Base-by-base conservation (phyloP, 331 rosid species). In the Acacia concinna region DNA sequence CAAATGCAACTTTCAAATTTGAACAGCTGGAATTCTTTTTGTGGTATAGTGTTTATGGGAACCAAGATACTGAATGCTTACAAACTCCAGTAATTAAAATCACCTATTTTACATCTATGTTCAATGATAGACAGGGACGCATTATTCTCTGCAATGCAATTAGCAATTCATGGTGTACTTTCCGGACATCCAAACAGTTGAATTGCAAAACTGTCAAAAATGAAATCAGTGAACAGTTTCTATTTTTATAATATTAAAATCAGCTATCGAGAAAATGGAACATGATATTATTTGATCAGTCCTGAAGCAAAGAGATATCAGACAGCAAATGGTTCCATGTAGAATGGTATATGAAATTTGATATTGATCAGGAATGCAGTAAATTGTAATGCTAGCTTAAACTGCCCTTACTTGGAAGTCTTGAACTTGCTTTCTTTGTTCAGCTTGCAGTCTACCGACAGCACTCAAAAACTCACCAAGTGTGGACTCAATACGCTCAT, bases 361-460 rank as follows among this genome's bases (percentile, higher is more conserved):
- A 73, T 69, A 56, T 5, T 11, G 9, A 66, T 35, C 46, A 66
- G 5, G 47, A 68, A 68, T 73, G 34, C 67, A 68, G 74, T 14
- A 68, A 37, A 60, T 59, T n/a, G 70, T 40, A 68, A 67, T 18
- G 20, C 40, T 21, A 56, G 47, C 38, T 65, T 66, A 75, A 69
- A 82, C 32, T 46, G 59, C 38, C 74, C 63, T 80, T 79, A 87
- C 91, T 87, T 84, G 91, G 85, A 91, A 89, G 25, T 87, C 90
- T 46, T 70, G 81, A 35, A 91, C 75, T 82, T 82, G 90, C 78
- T 87, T 89, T 81, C 87, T 91, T 83, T 84, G 91, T 85, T 91
- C 96, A 41, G 93, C 88, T 84, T 91, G 96, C 78, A 87, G 83
- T 88, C 89, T 89, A 71, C 96, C 91, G 71, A 91, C 77, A 47